A percentile compares a stretch with the other conserved stretches of the same genome.
Evolutionary conservation across 352 stramenopile species (phyloP).

Genomic region (Elongisporangium senticosum): DNA sequence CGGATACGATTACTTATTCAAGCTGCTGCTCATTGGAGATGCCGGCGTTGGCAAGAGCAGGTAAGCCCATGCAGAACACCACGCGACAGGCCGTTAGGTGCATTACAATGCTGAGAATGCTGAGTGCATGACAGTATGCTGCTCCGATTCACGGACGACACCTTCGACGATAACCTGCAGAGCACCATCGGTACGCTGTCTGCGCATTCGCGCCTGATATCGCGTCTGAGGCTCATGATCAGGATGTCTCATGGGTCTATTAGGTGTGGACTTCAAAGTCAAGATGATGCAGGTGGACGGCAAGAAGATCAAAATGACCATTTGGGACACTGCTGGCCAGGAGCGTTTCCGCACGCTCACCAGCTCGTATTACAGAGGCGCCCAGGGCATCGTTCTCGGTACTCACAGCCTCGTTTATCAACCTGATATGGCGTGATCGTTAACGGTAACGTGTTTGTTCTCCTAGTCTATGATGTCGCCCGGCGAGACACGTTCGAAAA

Average conservation of each 20-base stretch:
- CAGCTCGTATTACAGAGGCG: conserved; percentile 96
- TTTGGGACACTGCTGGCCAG: conserved; percentile 98
- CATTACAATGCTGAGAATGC: not conserved
- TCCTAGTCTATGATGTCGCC: conserved; percentile 94
- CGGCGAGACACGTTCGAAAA: conserved; percentile 97
- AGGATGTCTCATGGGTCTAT: conserved; percentile 1
- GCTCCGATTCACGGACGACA: conserved; percentile 97
- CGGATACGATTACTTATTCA: conserved; percentile 98
- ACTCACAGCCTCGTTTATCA: conserved; percentile 3
- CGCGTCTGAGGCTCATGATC: not conserved
- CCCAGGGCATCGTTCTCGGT: conserved; percentile 96
- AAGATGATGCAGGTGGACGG: conserved; percentile 96
- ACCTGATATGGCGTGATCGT: not conserved
- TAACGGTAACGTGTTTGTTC: not conserved
- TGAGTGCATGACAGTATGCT: conserved; percentile 82
- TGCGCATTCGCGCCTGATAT: not conserved
- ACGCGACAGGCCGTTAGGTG: not conserved
- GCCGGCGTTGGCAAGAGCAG: conserved; percentile 97
- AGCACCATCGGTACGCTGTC: conserved; percentile 92
- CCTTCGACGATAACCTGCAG: conserved; percentile 97
- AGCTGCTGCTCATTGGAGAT: conserved; percentile 98
- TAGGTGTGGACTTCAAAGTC: conserved; percentile 96
- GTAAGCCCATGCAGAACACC: conserved; percentile 19
- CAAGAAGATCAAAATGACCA: conserved; percentile 97
- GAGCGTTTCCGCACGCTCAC: conserved; percentile 98